Evolutionary conservation across 768 basidiomycete species (phyloP).

Genomic region (Mycena vitilis): DNA sequence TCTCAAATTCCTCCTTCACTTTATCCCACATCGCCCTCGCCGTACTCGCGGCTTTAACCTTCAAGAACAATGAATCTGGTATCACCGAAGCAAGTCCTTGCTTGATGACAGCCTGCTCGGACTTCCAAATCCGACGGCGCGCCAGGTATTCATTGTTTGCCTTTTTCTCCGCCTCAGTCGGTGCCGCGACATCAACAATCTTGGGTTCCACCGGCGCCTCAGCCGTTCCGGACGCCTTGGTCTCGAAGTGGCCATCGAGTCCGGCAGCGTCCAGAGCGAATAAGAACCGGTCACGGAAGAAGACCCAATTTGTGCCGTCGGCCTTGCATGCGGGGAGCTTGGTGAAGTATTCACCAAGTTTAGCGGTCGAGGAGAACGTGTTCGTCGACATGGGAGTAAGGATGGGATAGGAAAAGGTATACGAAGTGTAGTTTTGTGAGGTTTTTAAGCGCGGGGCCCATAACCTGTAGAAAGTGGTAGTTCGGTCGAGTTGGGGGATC

Average conservation of each 20-base stretch:
- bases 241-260: not conserved
- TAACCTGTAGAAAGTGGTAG: slow-evolving; percentile 4
- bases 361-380: slow-evolving; percentile 16
- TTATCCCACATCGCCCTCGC: slow-evolving; percentile 37
- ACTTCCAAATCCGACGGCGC: slow-evolving; percentile 17
- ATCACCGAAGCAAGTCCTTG: slow-evolving; percentile 39
- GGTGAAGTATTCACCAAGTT: slow-evolving; percentile 20
- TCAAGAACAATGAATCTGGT: slow-evolving; percentile 39
- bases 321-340: slow-evolving; percentile 12
- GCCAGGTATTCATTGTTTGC: slow-evolving; percentile 4
- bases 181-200: not conserved
- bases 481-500: no score
- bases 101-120: slow-evolving; percentile 36
- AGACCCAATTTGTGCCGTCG: slow-evolving; percentile 9
- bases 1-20: slow-evolving; percentile 36
- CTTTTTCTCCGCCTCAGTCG: not conserved
- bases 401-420: not conserved
- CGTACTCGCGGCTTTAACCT: slow-evolving; percentile 28
- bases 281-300: slow-evolving; percentile 3
- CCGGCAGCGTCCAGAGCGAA: not conserved
- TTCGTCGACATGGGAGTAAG: slow-evolving; percentile 19
- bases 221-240: no score
- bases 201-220: not conserved
- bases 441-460: slow-evolving; percentile 3
- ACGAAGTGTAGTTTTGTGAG: not conserved